Conservation (phyloP, 2,329 filamentous ascomycete species). For the Cercospora citrullina region DNA sequence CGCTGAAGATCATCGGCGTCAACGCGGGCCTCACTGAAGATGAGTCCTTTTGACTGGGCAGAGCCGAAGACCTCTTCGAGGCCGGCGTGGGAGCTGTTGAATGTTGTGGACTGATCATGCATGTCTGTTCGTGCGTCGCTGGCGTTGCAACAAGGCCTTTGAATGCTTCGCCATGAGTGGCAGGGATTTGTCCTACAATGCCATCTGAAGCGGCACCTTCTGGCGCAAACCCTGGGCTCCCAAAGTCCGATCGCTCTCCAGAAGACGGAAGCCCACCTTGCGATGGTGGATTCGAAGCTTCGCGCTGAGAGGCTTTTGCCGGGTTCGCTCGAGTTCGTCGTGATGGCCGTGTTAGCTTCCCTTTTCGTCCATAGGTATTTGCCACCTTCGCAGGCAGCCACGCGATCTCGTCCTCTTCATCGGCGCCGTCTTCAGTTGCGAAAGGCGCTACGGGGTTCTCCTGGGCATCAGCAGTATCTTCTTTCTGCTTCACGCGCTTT, state of each 20-base stretch:
- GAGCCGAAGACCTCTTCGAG: not conserved
- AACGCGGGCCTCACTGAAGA: not conserved
- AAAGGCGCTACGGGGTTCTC: not conserved
- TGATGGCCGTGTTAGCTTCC: slow-evolving; percentile 12
- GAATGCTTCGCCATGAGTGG: not conserved
- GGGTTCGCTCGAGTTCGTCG: not conserved
- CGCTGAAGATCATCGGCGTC: not conserved
- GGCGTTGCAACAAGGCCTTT: not conserved
- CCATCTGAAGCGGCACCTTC: not conserved
- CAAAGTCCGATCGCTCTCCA: not conserved
- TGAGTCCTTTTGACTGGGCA: not conserved
- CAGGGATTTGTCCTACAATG: not conserved
- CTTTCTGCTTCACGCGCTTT: slow-evolving; percentile 27
- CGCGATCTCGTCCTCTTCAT: slow-evolving; percentile 17
- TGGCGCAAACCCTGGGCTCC: not conserved
- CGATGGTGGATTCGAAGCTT: not conserved
- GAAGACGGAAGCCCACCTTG: not conserved
- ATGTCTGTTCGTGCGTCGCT: not conserved
- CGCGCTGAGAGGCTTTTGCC: not conserved
- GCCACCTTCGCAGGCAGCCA: slow-evolving; percentile 30
- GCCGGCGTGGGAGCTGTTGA: not conserved
- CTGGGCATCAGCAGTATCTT: not conserved
- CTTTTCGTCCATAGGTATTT: slow-evolving; percentile 28
- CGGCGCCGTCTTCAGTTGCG: not conserved
- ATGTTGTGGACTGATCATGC: not conserved